These are phyloP conservation scores for Termitomyces sp. DNA, from an alignment of 768 basidiomycete genomes.

Conservation along the genomic window DNA sequence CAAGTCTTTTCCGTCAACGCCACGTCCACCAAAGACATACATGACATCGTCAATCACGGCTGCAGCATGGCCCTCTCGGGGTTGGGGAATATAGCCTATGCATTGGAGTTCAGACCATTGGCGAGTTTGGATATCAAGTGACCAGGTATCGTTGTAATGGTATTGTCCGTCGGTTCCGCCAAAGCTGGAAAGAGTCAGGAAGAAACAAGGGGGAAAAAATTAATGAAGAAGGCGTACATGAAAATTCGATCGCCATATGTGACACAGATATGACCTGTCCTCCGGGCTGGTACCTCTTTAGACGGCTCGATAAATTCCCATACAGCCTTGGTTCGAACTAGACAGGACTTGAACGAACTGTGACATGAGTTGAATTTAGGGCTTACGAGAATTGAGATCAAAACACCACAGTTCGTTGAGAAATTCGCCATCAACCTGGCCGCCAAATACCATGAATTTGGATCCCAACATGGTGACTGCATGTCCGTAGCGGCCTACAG, in stretches of 20 bases:
- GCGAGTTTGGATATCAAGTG: conserved; percentile 76
- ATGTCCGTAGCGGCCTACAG: conserved; percentile 92
- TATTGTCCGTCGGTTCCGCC: conserved; percentile 98
- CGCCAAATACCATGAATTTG: conserved; percentile 93
- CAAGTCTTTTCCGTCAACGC: conserved; percentile 95
- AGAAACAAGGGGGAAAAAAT: conserved; percentile 9
- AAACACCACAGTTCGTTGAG: conserved; percentile 95
- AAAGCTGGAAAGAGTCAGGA: conserved; percentile 49
- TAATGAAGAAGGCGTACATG: conserved; percentile 47
- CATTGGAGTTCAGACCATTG: conserved; percentile 92
- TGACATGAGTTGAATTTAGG: neutral
- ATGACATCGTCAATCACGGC: conserved; percentile 96
- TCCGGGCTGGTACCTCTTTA: conserved; percentile 65
- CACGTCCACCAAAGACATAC: conserved; percentile 95
- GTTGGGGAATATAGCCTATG: conserved; percentile 94
- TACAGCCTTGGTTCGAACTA: conserved; percentile 77
- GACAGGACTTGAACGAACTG: conserved; percentile 5
- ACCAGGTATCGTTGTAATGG: conserved; percentile 99
- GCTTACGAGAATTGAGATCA: conserved; percentile 89
- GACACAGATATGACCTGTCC: conserved; percentile 91
- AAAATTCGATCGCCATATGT: conserved; percentile 80
- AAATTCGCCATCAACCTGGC: conserved; percentile 93
- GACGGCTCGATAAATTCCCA: conserved; percentile 81
- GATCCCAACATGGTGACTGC: conserved; percentile 89
- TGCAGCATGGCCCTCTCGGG: conserved; percentile 95